Conservation (phyloP, 169 alveolate genomes). For the Plasmodium blacklocki region DNA sequence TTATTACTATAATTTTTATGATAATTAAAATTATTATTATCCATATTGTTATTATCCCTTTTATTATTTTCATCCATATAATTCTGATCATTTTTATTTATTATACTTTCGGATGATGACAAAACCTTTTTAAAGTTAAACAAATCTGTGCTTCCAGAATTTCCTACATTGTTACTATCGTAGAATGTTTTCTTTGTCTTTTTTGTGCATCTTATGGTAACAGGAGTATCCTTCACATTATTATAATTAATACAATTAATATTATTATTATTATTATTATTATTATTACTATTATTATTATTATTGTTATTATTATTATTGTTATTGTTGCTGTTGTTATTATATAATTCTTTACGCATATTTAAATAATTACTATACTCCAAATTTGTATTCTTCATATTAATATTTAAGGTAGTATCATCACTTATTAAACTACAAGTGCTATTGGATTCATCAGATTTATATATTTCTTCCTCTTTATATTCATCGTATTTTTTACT, state of each 20-base stretch:
- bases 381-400: neutral
- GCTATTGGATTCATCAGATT: slow-evolving; percentile 11
- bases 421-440: slow-evolving; percentile 39
- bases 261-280: too few species aligned
- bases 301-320: neutral
- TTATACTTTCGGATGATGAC: neutral
- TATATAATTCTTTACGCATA: slow-evolving; percentile 19
- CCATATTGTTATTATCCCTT: too few species aligned
- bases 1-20: slow-evolving; percentile 2
- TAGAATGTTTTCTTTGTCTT: slow-evolving; percentile 8
- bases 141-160: slow-evolving; percentile 34
- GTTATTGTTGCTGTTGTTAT: neutral
- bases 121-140: slow-evolving; percentile 8
- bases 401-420: neutral
- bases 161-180: slow-evolving; percentile 28
- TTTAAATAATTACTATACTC: slow-evolving; percentile 35
- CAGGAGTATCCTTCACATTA: too few species aligned
- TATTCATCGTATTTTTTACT: neutral
- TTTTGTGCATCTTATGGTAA: too few species aligned
- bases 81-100: too few species aligned
- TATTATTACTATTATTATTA: neutral
- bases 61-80: too few species aligned
- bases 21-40: too few species aligned
- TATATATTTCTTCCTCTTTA: neutral
- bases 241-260: too few species aligned